A percentile compares a stretch with the other conserved stretches of the same genome.
These are phyloP conservation scores for Alternaria sp. DNA, from an alignment of 2,329 filamentous ascomycete genomes.

Conservation along the genomic window DNA sequence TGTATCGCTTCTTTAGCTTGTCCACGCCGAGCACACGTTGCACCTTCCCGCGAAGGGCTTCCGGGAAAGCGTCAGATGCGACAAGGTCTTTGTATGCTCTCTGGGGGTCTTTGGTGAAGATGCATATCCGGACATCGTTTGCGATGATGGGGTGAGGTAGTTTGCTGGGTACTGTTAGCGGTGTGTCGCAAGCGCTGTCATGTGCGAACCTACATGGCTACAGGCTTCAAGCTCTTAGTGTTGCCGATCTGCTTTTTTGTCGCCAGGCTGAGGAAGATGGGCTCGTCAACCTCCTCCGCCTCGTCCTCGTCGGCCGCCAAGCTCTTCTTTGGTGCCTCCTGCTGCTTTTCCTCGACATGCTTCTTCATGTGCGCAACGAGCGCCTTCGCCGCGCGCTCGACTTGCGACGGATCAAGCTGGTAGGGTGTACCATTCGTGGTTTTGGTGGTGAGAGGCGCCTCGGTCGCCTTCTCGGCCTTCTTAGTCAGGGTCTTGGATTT, in stretches of 20 bases:
- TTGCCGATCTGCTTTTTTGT: slow-evolving; percentile 75
- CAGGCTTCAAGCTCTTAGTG: slow-evolving; percentile 80
- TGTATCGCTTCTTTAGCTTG: slow-evolving; percentile 90
- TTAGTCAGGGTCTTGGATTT: slow-evolving; percentile 40
- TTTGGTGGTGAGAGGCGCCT: slow-evolving; percentile 50
- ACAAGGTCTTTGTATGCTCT: slow-evolving; percentile 90
- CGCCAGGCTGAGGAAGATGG: slow-evolving; percentile 69
- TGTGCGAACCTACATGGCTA: slow-evolving; percentile 67
- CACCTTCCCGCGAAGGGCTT: slow-evolving; percentile 58
- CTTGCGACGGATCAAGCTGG: slow-evolving; percentile 59
- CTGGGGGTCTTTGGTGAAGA: slow-evolving; percentile 85
- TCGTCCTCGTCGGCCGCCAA: slow-evolving; percentile 59
- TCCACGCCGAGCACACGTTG: slow-evolving; percentile 76
- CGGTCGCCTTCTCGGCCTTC: slow-evolving; percentile 35
- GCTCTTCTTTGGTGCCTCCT: slow-evolving; percentile 61
- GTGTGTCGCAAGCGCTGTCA: not conserved
- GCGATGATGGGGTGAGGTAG: slow-evolving; percentile 79
- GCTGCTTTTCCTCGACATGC: slow-evolving; percentile 57
- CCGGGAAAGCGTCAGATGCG: slow-evolving; percentile 68
- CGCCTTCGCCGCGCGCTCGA: slow-evolving; percentile 66
- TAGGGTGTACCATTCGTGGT: slow-evolving; percentile 49
- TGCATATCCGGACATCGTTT: slow-evolving; percentile 74
- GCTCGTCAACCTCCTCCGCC: slow-evolving; percentile 56
- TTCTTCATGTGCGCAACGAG: slow-evolving; percentile 66
- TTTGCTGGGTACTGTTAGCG: slow-evolving; percentile 45